These are phyloP conservation scores for Candida sp. DNA, from an alignment of 1,139 yeast species.

Conservation along the genomic window DNA sequence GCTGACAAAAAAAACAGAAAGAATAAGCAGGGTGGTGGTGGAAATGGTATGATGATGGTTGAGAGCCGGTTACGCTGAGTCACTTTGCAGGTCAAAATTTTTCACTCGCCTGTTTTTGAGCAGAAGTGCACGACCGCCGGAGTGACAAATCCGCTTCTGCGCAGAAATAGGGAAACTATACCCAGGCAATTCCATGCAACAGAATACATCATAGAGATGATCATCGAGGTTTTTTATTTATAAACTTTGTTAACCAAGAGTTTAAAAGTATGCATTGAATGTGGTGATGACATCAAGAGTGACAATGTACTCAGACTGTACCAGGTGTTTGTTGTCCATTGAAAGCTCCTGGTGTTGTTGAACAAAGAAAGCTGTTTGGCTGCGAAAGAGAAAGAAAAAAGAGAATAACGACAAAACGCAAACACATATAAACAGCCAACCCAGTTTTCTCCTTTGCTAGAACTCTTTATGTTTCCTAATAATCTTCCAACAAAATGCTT, in stretches of 20 bases:
- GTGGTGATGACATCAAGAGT: no score
- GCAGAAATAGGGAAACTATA: neutral
- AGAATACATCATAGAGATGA: neutral
- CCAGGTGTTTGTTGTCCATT: neutral
- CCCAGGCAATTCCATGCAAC: neutral
- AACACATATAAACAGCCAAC: neutral
- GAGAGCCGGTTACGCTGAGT: neutral
- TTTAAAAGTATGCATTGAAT: no score
- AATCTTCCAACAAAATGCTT: neutral
- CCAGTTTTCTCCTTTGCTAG: no score
- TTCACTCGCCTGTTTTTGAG: neutral
- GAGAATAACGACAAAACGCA: neutral
- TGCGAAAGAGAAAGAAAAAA: conserved; percentile 4
- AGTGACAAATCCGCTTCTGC: no score
- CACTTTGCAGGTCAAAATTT: neutral
- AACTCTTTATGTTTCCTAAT: conserved; percentile 1
- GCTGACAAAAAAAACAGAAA: neutral
- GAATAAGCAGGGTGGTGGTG: neutral
- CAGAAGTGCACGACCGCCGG: neutral
- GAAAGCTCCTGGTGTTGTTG: neutral
- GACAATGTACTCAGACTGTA: neutral
- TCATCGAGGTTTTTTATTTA: no score
- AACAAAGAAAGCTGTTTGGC: neutral
- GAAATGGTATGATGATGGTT: neutral
- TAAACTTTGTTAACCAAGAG: no score